Conservation (phyloP, 495 filamentous ascomycete genomes). For the Lasiosphaeris hirsuta region DNA sequence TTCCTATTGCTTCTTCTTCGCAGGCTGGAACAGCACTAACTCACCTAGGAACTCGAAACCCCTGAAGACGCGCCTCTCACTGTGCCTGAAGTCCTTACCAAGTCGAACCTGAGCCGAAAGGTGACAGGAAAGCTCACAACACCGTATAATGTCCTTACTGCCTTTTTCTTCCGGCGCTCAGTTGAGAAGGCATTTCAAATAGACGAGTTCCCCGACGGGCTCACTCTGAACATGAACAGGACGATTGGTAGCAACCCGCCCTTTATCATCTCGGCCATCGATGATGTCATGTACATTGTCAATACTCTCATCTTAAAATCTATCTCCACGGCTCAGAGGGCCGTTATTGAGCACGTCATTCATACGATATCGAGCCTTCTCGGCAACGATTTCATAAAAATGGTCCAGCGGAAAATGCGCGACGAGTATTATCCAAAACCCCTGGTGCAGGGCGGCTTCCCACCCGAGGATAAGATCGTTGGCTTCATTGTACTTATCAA, state of each 20-base stretch:
- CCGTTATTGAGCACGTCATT: constrained; percentile 71
- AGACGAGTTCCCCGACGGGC: constrained; percentile 83
- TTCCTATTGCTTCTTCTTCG: background rate
- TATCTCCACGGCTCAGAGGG: constrained; percentile 76
- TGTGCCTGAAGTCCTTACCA: constrained; percentile 66
- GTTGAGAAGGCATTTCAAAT: constrained; percentile 97
- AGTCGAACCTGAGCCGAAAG: constrained; percentile 74
- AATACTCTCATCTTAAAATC: constrained; percentile 85
- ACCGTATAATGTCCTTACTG: constrained; percentile 84
- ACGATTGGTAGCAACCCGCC: constrained; percentile 70
- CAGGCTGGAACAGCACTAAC: background rate
- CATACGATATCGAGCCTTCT: constrained; percentile 82
- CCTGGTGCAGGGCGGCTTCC: constrained; percentile 68
- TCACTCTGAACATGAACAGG: constrained; percentile 68
- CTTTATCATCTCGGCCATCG: constrained; percentile 91
- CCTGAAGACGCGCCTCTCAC: constrained; percentile 46
- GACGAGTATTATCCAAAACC: constrained; percentile 86
- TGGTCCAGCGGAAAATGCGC: constrained; percentile 96
- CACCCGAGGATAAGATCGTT: constrained; percentile 79
- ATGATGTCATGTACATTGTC: constrained; percentile 99
- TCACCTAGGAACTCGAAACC: constrained; percentile 39
- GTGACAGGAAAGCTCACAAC: constrained; percentile 64
- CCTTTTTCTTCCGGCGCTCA: constrained; percentile 92
- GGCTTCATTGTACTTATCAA: constrained; percentile 91
- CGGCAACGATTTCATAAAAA: constrained; percentile 88